A percentile compares a stretch with the other conserved stretches of the same genome.
Conservation (phyloP, 2,329 filamentous ascomycete species). For the Xylariaceae sp. region DNA sequence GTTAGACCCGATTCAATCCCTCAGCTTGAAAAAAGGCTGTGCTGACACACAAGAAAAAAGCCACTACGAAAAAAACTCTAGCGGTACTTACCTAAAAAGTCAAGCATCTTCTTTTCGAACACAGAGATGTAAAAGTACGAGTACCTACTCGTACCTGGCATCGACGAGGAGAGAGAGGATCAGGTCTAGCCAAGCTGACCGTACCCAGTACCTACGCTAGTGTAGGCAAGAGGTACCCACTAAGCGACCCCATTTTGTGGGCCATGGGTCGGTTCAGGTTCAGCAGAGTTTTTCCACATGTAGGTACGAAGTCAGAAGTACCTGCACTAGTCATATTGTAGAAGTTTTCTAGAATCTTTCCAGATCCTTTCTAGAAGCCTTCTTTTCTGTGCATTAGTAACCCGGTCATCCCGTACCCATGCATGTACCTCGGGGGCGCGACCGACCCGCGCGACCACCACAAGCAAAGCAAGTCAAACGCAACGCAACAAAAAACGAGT, state of each 20-base stretch:
- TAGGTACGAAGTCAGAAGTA: neutral
- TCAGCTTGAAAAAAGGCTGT: slow-evolving; percentile 12
- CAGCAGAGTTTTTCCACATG: neutral
- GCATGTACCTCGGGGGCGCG: too few relatives aligned
- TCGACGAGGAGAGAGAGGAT: too few relatives aligned
- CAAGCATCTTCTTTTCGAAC: neutral
- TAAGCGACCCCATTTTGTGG: neutral
- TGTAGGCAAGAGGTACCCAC: neutral
- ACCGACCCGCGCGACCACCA: too few relatives aligned
- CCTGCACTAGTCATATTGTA: neutral
- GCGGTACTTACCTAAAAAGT: neutral
- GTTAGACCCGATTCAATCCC: slow-evolving; percentile 4
- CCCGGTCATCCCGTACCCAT: slow-evolving; percentile 22
- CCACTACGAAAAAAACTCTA: neutral
- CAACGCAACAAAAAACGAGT: too few relatives aligned
- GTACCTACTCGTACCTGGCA: too few relatives aligned
- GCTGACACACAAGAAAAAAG: slow-evolving; percentile 8
- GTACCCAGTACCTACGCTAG: neutral
- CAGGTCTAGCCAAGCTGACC: neutral
- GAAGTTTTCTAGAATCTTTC: slow-evolving; percentile 19
- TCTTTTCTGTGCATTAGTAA: slow-evolving; percentile 16
- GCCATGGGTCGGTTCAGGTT: neutral
- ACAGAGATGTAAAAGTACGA: too few relatives aligned
- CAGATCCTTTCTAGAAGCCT: slow-evolving; percentile 29
- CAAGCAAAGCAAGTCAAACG: too few relatives aligned